phyloP scores from a whole-genome alignment of 371 early-diverging fungal species.

The Saksenaea vasiformis region DNA sequence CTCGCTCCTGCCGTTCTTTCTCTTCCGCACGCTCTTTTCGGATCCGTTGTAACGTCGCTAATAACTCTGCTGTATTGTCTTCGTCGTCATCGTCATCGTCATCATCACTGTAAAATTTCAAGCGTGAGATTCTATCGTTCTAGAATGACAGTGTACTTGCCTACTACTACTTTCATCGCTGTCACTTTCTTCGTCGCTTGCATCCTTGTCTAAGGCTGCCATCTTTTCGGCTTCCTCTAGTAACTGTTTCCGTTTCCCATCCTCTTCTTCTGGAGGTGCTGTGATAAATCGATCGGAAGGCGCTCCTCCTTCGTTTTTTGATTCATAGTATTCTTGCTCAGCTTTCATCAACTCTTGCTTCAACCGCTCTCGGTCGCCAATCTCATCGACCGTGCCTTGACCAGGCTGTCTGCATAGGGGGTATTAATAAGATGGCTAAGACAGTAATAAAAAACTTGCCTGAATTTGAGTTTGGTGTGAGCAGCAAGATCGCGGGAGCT shows the following conservation, averaged over 20 bases:
- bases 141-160: background rate
- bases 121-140: conserved; percentile 4
- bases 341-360: conserved; percentile 70
- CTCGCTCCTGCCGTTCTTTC: conserved; percentile 78
- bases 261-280: conserved; percentile 28
- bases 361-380: conserved; percentile 61
- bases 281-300: conserved; percentile 25
- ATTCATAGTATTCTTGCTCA: conserved; percentile 66
- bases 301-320: conserved; percentile 38
- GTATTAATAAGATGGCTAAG: background rate
- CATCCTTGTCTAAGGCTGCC: conserved; percentile 66
- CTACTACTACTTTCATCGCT: conserved; percentile 36
- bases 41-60: conserved; percentile 94
- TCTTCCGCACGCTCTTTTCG: conserved; percentile 93
- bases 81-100: conserved; percentile 82
- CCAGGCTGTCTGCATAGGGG: conserved; percentile 67
- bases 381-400: conserved; percentile 74
- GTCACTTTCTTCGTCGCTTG: conserved; percentile 61
- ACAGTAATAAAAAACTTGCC: conserved; percentile 35
- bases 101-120: conserved; percentile 21
- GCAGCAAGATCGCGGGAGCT: conserved; percentile 81
- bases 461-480: conserved; percentile 88
- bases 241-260: conserved; percentile 30
- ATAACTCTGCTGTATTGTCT: conserved; percentile 88
- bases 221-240: conserved; percentile 44